Conservation (phyloP, 2,329 filamentous ascomycete species). For the Epicoccum sorghinum region DNA sequence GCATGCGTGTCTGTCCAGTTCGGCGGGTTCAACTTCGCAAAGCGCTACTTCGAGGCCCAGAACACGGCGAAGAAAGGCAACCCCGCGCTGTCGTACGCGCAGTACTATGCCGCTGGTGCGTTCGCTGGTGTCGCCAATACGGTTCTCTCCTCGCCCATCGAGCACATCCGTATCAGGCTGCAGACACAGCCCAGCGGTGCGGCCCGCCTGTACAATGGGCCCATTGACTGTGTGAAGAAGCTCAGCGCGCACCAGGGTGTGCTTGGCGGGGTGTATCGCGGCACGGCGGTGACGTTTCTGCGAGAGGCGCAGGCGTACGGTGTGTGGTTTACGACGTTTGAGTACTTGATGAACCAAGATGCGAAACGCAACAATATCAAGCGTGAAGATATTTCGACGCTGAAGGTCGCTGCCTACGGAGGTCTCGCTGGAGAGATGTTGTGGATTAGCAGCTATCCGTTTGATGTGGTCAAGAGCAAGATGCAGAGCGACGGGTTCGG, state of each 20-base stretch:
- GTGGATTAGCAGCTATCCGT: conserved; percentile 92
- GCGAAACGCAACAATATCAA: conserved; percentile 76
- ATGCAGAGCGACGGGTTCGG: conserved; percentile 98
- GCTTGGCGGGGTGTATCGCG: conserved; percentile 79
- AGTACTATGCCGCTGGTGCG: conserved; percentile 90
- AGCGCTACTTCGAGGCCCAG: conserved; percentile 79
- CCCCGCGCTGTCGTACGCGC: conserved; percentile 71
- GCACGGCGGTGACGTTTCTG: conserved; percentile 81
- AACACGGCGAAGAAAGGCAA: conserved; percentile 59
- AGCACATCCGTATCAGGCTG: conserved; percentile 93
- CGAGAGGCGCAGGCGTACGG: conserved; percentile 96
- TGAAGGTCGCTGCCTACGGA: conserved; percentile 90
- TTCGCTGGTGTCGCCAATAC: conserved; percentile 93
- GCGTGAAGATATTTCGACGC: conserved; percentile 77
- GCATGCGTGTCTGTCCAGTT: conserved; percentile 98
- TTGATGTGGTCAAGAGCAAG: conserved; percentile 98
- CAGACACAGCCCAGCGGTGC: conserved; percentile 95
- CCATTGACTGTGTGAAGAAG: conserved; percentile 88
- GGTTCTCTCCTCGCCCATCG: conserved; percentile 86
- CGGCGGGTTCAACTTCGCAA: conserved; percentile 92
- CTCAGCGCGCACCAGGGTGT: conserved; percentile 73
- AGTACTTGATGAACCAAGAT: conserved; percentile 94
- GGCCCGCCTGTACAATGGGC: conserved; percentile 77
- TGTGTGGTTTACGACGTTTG: conserved; percentile 92
- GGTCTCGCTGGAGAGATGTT: conserved; percentile 92